phyloP scores from a whole-genome alignment of 495 filamentous ascomycete species.

The Penicillium chermesinum region DNA sequence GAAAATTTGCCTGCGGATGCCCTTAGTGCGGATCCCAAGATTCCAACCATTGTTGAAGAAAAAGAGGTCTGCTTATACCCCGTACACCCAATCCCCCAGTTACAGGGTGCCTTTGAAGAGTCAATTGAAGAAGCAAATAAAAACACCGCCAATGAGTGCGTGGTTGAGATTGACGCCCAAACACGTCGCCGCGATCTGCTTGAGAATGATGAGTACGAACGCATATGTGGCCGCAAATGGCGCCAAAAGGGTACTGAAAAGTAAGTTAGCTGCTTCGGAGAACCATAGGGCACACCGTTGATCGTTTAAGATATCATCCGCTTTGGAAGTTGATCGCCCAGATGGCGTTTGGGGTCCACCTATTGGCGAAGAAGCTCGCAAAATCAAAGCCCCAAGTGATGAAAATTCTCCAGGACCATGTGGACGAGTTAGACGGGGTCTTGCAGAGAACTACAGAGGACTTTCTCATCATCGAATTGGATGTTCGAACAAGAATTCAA shows the following conservation, averaged over 20 bases:
- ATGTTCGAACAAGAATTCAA: conserved; percentile 67
- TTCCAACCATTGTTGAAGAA: neutral
- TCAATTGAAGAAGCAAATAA: conserved; percentile 70
- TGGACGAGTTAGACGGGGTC: conserved; percentile 90
- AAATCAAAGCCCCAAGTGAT: conserved; percentile 85
- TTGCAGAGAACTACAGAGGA: conserved; percentile 80
- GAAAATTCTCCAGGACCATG: conserved; percentile 83
- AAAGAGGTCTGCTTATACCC: conserved; percentile 33
- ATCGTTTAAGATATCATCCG: conserved; percentile 65
- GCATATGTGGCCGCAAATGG: conserved; percentile 68
- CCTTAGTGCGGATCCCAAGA: neutral
- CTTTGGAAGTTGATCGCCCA: conserved; percentile 88
- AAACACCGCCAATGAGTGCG: conserved; percentile 40
- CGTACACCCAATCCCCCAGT: conserved; percentile 70
- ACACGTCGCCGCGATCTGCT: conserved; percentile 64
- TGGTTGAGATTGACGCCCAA: conserved; percentile 58
- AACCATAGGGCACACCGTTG: too few relatives aligned
- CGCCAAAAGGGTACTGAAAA: conserved; percentile 58
- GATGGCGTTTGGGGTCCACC: conserved; percentile 87
- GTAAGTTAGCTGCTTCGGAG: conserved; percentile 12
- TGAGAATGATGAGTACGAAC: conserved; percentile 57
- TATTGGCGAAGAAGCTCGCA: conserved; percentile 78
- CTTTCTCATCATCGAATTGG: conserved; percentile 71
- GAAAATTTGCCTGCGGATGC: neutral
- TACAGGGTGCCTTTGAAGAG: conserved; percentile 93